These are phyloP conservation scores for Dendrobium nobile DNA, from an alignment of 106 monocot genomes.

Conservation along the genomic window DNA sequence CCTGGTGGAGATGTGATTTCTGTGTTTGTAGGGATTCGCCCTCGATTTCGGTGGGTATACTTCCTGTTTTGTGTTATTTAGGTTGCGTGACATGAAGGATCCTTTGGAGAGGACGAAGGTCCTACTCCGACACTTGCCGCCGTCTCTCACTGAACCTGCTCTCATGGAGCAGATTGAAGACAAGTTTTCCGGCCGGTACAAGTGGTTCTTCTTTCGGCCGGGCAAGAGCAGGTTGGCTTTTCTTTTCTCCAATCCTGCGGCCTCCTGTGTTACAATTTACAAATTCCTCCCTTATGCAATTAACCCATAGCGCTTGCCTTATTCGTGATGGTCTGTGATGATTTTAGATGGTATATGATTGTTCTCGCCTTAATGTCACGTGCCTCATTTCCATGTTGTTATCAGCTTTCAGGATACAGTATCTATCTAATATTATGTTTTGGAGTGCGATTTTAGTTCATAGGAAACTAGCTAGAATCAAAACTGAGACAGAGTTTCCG, in stretches of 20 bases:
- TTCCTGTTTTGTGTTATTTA: background rate
- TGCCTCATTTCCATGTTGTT: no score
- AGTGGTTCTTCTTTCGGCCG: constrained; percentile 66
- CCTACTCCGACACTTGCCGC: constrained; percentile 86
- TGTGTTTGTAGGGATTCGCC: background rate
- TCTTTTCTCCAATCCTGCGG: background rate
- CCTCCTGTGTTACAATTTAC: background rate
- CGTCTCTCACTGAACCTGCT: constrained; percentile 56
- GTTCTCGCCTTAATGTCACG: background rate
- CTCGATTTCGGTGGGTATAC: constrained; percentile 9
- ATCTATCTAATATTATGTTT: background rate
- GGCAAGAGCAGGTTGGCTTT: constrained; percentile 61
- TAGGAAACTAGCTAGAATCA: background rate
- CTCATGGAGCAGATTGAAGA: constrained; percentile 80
- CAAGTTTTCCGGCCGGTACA: constrained; percentile 67
- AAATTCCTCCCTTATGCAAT: background rate
- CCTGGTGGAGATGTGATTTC: background rate
- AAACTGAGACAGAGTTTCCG: background rate
- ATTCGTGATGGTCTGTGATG: background rate
- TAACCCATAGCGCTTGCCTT: background rate
- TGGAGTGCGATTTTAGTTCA: background rate
- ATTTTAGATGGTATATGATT: background rate
- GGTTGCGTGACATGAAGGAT: constrained; percentile 55
- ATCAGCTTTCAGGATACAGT: no score
- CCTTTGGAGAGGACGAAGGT: constrained; percentile 70